A percentile compares a stretch with the other conserved stretches of the same genome.
Conservation (phyloP, 2,329 filamentous ascomycete genomes). For the Phaeomoniella chlamydospora region DNA sequence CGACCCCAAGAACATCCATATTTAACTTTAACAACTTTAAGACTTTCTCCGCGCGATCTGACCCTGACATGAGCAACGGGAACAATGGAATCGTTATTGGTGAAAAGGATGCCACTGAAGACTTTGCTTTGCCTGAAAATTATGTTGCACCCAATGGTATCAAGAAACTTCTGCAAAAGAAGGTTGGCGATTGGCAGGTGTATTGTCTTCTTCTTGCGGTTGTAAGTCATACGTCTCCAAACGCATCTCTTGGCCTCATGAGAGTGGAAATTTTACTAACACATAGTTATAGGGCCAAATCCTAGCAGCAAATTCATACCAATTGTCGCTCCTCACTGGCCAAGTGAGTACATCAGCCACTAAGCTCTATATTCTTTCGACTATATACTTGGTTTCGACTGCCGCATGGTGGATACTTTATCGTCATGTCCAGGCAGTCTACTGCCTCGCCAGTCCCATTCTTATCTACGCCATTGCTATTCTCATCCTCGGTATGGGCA, state of each 20-base stretch:
- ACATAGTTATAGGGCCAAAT: slow-evolving; percentile 32
- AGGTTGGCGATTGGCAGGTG: slow-evolving; percentile 38
- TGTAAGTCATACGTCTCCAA: slow-evolving; percentile 1
- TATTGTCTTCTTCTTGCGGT: slow-evolving; percentile 38
- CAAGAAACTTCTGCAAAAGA: slow-evolving; percentile 26
- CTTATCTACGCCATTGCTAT: slow-evolving; percentile 41
- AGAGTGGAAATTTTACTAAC: too few relatives aligned
- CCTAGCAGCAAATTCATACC: slow-evolving; percentile 41
- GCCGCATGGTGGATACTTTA: slow-evolving; percentile 40
- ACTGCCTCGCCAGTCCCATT: slow-evolving; percentile 36
- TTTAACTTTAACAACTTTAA: slow-evolving; percentile 1
- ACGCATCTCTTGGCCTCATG: too few relatives aligned
- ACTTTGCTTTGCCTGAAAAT: slow-evolving; percentile 13
- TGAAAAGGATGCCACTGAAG: not conserved
- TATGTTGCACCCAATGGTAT: slow-evolving; percentile 33
- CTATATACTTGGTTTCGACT: slow-evolving; percentile 35
- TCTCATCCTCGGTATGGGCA: slow-evolving; percentile 37
- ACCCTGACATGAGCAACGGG: not conserved
- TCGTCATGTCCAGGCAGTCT: slow-evolving; percentile 33
- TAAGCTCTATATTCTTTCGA: slow-evolving; percentile 37
- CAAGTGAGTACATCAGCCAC: slow-evolving; percentile 33
- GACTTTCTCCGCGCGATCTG: not conserved
- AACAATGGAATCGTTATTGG: not conserved
- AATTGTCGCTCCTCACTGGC: slow-evolving; percentile 43
- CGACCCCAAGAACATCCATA: not conserved